Conservation (phyloP, 2,329 filamentous ascomycete species). For the Clarireedia hainanense region DNA sequence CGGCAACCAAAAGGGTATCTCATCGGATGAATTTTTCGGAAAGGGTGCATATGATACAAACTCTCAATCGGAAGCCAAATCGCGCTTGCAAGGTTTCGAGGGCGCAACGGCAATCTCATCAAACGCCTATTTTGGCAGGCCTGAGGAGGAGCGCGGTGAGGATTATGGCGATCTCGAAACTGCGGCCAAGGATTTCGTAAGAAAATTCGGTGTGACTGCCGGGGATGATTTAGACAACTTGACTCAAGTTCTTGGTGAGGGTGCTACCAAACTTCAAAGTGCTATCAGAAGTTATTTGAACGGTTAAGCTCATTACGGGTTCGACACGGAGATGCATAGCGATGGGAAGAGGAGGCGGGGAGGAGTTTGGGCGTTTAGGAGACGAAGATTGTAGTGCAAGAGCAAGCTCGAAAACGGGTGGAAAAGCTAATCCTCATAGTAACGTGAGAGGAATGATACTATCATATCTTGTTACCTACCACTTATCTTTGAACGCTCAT, state of each 20-base stretch:
- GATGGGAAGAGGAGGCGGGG: not conserved
- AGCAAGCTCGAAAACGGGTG: not conserved
- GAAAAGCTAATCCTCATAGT: not conserved
- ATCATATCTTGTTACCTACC: not conserved
- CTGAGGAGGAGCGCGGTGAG: constrained; percentile 58
- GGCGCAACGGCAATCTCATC: constrained; percentile 87
- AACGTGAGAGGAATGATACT: not conserved
- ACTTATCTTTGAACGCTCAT: not conserved
- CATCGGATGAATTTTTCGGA: constrained; percentile 96
- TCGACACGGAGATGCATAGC: not conserved
- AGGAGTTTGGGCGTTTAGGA: constrained; percentile 2
- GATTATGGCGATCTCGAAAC: constrained; percentile 86
- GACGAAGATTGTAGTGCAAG: not conserved
- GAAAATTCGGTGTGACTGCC: constrained; percentile 90
- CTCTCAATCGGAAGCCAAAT: constrained; percentile 78
- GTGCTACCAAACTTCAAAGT: constrained; percentile 75
- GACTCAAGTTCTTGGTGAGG: constrained; percentile 74
- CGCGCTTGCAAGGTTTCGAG: constrained; percentile 83
- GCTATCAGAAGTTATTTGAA: constrained; percentile 57
- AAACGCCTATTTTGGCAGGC: constrained; percentile 94
- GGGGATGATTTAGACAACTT: constrained; percentile 94
- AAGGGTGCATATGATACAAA: constrained; percentile 77
- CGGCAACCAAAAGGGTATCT: constrained; percentile 88
- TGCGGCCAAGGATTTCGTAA: constrained; percentile 93
- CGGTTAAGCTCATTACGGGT: constrained; percentile 33